phyloP scores from a whole-genome alignment of 495 filamentous ascomycete species.

The Opeltia flavorubescens region DNA sequence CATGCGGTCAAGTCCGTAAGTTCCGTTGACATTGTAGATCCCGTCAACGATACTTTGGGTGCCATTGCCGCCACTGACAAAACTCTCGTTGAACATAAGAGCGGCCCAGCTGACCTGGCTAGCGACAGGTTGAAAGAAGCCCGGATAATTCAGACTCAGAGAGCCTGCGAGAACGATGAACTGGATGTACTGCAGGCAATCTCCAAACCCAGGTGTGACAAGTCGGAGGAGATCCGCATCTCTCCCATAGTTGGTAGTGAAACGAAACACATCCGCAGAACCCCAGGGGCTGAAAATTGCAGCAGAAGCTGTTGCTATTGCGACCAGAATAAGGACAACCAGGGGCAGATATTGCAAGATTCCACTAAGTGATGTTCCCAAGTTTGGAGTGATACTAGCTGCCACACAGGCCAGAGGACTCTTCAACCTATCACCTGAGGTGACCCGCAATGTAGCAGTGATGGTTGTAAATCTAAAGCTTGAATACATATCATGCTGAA shows the following conservation, averaged over 20 bases:
- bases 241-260: slow-evolving; percentile 91
- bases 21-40: slow-evolving; percentile 56
- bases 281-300: slow-evolving; percentile 91
- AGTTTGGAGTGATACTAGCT: slow-evolving; percentile 65
- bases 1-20: slow-evolving; percentile 64
- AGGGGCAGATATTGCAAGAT: slow-evolving; percentile 69
- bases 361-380: slow-evolving; percentile 47
- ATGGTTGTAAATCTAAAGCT: slow-evolving; percentile 77
- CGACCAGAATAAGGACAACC: slow-evolving; percentile 64
- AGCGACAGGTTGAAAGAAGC: slow-evolving; percentile 83
- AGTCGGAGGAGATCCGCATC: slow-evolving; percentile 84
- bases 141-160: slow-evolving; percentile 77
- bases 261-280: slow-evolving; percentile 73
- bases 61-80: slow-evolving; percentile 53
- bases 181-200: slow-evolving; percentile 95
- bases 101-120: slow-evolving; percentile 77
- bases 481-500: slow-evolving; percentile 62
- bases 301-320: slow-evolving; percentile 64
- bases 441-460: slow-evolving; percentile 50
- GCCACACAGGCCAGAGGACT: slow-evolving; percentile 67
- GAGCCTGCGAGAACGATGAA: slow-evolving; percentile 80
- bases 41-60: slow-evolving; percentile 61
- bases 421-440: slow-evolving; percentile 50
- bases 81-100: slow-evolving; percentile 88
- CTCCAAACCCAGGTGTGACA: slow-evolving; percentile 91